Conservation (phyloP, 2,329 filamentous ascomycete genomes). For the Magnaporthiopsis incrustans region DNA sequence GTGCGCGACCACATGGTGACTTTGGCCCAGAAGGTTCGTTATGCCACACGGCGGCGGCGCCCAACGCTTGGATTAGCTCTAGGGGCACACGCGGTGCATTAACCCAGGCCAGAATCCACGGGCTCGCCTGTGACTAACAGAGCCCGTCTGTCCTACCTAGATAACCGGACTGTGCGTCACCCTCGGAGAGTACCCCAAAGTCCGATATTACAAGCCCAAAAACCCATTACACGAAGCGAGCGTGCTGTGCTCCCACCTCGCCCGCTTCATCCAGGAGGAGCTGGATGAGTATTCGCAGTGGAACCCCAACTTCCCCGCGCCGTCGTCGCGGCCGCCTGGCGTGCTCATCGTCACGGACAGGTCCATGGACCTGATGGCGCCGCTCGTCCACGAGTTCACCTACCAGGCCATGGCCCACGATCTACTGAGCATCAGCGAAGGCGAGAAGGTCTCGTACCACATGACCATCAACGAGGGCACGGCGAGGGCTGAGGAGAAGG, state of each 20-base stretch:
- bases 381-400: conserved; percentile 89
- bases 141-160: conserved; percentile 33
- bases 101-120: not conserved
- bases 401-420: conserved; percentile 99
- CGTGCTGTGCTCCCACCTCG: conserved; percentile 80
- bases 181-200: conserved; percentile 86
- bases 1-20: conserved; percentile 76
- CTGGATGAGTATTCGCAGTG: conserved; percentile 82
- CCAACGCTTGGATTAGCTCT: not conserved
- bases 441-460: conserved; percentile 79
- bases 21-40: conserved; percentile 73
- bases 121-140: not conserved
- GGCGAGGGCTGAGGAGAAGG: conserved; percentile 67
- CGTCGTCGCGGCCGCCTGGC: conserved; percentile 68
- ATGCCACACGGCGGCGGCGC: conserved; percentile 4
- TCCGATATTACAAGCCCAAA: conserved; percentile 79
- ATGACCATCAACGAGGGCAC: conserved; percentile 70
- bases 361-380: conserved; percentile 85
- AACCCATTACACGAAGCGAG: conserved; percentile 75
- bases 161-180: conserved; percentile 83
- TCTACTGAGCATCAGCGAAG: conserved; percentile 78
- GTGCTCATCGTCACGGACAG: conserved; percentile 83
- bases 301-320: conserved; percentile 77
- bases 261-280: conserved; percentile 84
- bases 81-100: too few species aligned